Evolutionary conservation across 257 asterid species (phyloP).

Genomic region (Anisodus tanguticus): DNA sequence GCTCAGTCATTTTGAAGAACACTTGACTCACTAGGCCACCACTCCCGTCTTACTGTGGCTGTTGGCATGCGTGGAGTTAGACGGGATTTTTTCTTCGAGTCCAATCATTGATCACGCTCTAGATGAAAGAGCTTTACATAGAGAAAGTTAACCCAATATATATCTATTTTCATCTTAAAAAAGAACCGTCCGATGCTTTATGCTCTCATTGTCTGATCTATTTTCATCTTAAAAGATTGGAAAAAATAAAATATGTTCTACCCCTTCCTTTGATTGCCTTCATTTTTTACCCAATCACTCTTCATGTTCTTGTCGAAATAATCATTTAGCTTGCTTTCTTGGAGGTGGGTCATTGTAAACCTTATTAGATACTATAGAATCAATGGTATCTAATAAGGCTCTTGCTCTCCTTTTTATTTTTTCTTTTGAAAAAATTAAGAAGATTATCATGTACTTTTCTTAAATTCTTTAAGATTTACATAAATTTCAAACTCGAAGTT

Average conservation of each 20-base stretch:
- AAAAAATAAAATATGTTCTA: background rate
- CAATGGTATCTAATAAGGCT: background rate
- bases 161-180: no score
- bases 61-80: no score
- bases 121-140: no score
- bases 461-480: background rate
- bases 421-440: background rate
- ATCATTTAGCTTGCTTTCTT: fast-evolving
- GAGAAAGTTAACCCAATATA: no score
- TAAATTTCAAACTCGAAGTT: background rate
- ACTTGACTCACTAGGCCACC: no score
- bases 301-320: background rate
- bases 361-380: background rate
- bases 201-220: background rate
- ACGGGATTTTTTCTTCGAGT: no score
- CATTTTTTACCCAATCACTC: background rate
- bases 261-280: background rate
- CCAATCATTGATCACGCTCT: no score
- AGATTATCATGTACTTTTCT: background rate
- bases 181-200: no score
- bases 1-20: no score
- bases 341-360: background rate
- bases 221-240: no score
- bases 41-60: no score
- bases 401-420: background rate